phyloP scores from a whole-genome alignment of 1,284 basidiomycete species.

The Pterula multifida region DNA sequence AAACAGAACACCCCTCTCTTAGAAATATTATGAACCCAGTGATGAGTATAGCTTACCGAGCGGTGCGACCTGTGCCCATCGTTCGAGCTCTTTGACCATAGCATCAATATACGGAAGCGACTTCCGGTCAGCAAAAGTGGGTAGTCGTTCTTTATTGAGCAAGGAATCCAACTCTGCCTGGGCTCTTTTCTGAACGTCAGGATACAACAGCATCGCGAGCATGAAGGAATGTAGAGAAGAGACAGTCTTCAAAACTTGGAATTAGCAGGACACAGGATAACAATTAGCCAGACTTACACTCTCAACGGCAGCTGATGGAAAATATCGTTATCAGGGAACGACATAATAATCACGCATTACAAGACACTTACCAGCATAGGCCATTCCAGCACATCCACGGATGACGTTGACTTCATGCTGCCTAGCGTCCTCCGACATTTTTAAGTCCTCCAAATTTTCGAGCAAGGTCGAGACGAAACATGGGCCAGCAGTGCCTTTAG shows the following conservation, averaged over 20 bases:
- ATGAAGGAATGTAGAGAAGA: constrained; percentile 33
- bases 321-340: constrained; percentile 12
- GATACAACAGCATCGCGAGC: constrained; percentile 35
- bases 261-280: neutral
- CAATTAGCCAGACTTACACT: constrained; percentile 15
- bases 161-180: constrained; percentile 32
- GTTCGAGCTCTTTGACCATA: constrained; percentile 7
- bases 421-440: neutral
- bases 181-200: constrained; percentile 32
- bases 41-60: constrained; percentile 21
- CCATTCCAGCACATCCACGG: neutral
- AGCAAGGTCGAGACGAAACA: neutral
- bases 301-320: constrained; percentile 19
- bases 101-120: constrained; percentile 29
- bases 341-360: neutral
- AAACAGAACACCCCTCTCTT: constrained; percentile 3
- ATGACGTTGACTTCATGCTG: neutral
- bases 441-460: neutral
- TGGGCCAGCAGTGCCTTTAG: neutral
- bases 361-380: neutral
- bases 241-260: constrained; percentile 21
- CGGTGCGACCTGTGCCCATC: constrained; percentile 39
- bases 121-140: constrained; percentile 31
- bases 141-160: constrained; percentile 27
- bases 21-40: neutral